phyloP scores from a whole-genome alignment of 352 stramenopile species.

The Pythium guiyangense region DNA sequence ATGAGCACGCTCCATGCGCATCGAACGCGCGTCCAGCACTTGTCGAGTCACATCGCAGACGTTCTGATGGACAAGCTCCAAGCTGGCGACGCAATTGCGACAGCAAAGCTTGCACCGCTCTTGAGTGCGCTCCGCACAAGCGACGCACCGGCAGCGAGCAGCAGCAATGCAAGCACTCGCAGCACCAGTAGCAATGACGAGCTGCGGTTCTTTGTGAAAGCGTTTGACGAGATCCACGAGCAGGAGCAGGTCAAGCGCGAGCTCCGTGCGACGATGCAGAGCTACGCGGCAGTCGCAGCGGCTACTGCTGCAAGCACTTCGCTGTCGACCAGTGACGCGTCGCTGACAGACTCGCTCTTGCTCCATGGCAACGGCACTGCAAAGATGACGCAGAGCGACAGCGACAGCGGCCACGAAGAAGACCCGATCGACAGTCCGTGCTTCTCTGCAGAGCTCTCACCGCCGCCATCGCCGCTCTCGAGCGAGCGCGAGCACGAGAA shows the following conservation, averaged over 20 bases:
- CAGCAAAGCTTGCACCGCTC: conserved; percentile 37
- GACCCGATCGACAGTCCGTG: neutral
- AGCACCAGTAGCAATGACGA: conserved; percentile 50
- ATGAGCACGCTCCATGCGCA: conserved; percentile 35
- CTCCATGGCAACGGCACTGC: neutral
- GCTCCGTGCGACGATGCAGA: conserved; percentile 38
- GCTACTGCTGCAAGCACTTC: neutral
- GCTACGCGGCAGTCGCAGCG: conserved; percentile 24
- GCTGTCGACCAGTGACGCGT: neutral
- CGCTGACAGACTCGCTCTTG: no score
- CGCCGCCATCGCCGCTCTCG: no score
- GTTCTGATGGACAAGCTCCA: conserved; percentile 44
- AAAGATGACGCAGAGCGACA: neutral
- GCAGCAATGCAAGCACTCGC: conserved; percentile 34
- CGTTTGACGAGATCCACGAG: conserved; percentile 55
- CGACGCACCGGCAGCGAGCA: conserved; percentile 2
- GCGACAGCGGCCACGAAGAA: neutral
- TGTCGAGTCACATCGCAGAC: conserved; percentile 37
- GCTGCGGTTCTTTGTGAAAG: conserved; percentile 62
- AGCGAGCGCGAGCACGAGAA: conserved; percentile 5
- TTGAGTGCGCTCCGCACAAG: conserved; percentile 46
- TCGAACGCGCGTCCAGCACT: conserved; percentile 34
- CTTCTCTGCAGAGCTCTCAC: no score
- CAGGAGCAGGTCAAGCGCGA: conserved; percentile 50
- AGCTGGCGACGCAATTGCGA: conserved; percentile 38